These are phyloP conservation scores for Lactifluus echinatus DNA, from an alignment of 768 basidiomycete species.

Conservation along the genomic window DNA sequence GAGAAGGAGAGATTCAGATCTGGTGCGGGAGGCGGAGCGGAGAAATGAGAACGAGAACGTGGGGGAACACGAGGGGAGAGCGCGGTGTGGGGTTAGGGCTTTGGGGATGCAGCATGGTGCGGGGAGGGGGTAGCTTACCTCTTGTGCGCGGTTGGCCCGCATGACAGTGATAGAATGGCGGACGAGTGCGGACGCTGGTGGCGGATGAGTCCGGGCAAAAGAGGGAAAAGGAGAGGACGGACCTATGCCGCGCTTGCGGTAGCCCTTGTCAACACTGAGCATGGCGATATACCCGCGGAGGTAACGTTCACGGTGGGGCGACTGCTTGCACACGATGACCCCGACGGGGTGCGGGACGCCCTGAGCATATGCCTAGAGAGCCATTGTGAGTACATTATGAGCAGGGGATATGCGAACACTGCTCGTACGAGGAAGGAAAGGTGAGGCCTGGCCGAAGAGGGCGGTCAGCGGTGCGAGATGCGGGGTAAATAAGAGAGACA, in stretches of 20 bases:
- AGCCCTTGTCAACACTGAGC: conserved; percentile 81
- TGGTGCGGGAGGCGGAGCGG: not conserved
- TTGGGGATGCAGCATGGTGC: conserved; percentile 17
- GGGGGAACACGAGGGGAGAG: not conserved
- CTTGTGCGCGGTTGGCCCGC: conserved; percentile 74
- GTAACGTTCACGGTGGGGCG: conserved; percentile 61
- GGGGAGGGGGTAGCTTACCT: conserved; percentile 42
- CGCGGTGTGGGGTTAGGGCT: conserved; percentile 8
- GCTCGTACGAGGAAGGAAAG: conserved; percentile 64
- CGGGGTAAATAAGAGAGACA: conserved; percentile 26
- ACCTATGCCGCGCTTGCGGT: conserved; percentile 93
- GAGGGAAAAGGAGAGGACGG: conserved; percentile 45
- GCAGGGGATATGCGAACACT: not conserved
- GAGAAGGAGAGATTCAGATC: not conserved
- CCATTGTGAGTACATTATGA: not conserved
- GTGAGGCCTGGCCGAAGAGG: conserved; percentile 58
- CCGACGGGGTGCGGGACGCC: conserved; percentile 52
- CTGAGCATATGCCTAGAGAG: conserved; percentile 3
- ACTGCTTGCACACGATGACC: conserved; percentile 96
- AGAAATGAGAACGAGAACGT: too few species aligned
- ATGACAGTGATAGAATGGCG: conserved; percentile 76
- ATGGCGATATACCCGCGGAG: conserved; percentile 97
- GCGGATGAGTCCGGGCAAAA: not conserved
- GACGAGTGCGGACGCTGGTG: conserved; percentile 46
- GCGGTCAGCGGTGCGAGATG: conserved; percentile 25